phyloP scores from a whole-genome alignment of 2,329 filamentous ascomycete genomes.

The Colletotrichum australisinense region DNA sequence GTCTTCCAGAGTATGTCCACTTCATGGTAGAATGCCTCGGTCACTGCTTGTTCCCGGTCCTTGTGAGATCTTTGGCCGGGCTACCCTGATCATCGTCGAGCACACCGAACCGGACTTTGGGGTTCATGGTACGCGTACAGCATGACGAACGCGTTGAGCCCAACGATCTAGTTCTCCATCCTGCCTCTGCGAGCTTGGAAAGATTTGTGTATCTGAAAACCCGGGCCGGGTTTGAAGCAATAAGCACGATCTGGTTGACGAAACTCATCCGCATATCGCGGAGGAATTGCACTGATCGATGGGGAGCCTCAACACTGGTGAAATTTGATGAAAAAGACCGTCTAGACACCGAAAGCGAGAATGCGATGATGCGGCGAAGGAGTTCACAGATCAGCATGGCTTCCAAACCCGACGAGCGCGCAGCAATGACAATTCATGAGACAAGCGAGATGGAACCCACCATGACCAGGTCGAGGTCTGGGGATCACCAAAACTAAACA shows the following conservation, averaged over 20 bases:
- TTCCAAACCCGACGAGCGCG: neutral
- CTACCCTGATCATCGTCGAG: neutral
- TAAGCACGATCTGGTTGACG: neutral
- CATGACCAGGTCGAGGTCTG: neutral
- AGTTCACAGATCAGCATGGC: neutral
- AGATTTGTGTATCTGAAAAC: neutral
- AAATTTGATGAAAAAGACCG: neutral
- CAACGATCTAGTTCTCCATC: neutral
- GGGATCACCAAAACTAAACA: slow-evolving; percentile 23
- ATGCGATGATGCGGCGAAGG: neutral
- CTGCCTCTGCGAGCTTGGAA: no score
- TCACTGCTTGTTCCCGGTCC: neutral
- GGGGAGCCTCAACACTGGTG: neutral
- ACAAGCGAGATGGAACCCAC: slow-evolving; percentile 2
- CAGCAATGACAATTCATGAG: slow-evolving; percentile 29
- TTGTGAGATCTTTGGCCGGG: neutral
- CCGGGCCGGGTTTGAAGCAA: neutral
- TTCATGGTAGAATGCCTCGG: neutral
- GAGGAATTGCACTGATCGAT: neutral
- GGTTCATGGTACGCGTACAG: neutral
- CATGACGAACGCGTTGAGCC: no score
- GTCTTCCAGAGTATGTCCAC: neutral
- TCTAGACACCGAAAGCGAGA: neutral
- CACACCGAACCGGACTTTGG: neutral
- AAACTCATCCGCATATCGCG: neutral